Base-by-base conservation (phyloP, 2,329 filamentous ascomycete species). In the Metarhizium album region DNA sequence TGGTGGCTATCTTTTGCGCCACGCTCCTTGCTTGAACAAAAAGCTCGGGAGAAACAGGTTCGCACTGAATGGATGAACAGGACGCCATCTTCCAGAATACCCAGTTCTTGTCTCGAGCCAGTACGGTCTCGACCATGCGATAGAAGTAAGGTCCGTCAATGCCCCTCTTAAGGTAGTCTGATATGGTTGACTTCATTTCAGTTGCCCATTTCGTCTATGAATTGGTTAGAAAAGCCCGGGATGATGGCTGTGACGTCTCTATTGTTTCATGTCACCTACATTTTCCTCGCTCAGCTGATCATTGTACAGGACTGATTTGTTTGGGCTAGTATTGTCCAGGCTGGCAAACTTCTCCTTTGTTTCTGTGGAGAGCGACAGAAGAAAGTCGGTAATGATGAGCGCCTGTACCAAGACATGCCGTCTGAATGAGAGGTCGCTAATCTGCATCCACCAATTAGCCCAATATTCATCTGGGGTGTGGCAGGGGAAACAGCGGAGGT, bases 31-130 rank as follows among this genome's bases (percentile, higher is more conserved):
- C 84, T 49, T 82, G 77, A 38, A 83, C 67, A 64, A 90, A 91
- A 45, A 84, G 78, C 27, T 79, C 69, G 1, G 84, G 76, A 2
- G 83, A 76, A 29, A 97, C 77, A 11, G 87, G 73, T 22, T 86
- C 80, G 53, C 81, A 79, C 62, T 90, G 83, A 61, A 99, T 97
- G 5, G 85, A 80, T 23, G 89, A 88, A 64, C 93, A 98, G 58
- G 84, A 88, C 65, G 96, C 90, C 53, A 91, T 84, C 70, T 99
- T 99, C 93, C 93, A 99, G 55, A 90, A 85, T 43, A 94, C 90
- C 94, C 94, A 98, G 64, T 97, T 96, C 73, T 96, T 97, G 67
- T 99, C 93, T 55, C 93, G 80, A 23, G 89, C 88, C 29, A 98
- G 79, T 31, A 98, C 91, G 13, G 90, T 97, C 65, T 97, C 91